phyloP scores from a whole-genome alignment of 495 filamentous ascomycete genomes.

The Apodospora peruviana region DNA sequence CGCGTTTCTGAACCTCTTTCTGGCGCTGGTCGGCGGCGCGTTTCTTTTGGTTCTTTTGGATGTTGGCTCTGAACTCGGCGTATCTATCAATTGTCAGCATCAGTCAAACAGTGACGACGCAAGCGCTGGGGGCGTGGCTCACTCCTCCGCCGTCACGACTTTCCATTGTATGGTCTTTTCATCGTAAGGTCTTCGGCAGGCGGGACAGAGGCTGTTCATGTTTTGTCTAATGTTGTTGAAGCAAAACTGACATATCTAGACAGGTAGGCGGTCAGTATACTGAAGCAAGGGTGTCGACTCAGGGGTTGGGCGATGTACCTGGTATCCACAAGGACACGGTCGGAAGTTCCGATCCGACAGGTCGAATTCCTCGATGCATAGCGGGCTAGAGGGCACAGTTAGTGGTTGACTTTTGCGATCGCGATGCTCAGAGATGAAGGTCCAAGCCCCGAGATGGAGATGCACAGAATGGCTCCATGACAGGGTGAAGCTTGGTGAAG shows the following conservation, averaged over 20 bases:
- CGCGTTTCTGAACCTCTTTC: slow-evolving; percentile 90
- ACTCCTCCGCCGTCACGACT: slow-evolving; percentile 90
- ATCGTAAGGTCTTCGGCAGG: slow-evolving; percentile 90
- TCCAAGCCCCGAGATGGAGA: too few species aligned
- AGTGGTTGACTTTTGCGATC: too few species aligned
- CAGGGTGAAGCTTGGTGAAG: slow-evolving; percentile 1
- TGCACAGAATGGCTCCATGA: slow-evolving; percentile 8
- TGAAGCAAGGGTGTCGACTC: slow-evolving; percentile 1
- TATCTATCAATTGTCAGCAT: slow-evolving; percentile 34
- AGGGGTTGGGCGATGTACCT: slow-evolving; percentile 52
- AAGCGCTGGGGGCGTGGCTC: slow-evolving; percentile 13
- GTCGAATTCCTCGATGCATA: slow-evolving; percentile 99
- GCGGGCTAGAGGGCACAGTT: slow-evolving; percentile 62
- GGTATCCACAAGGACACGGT: slow-evolving; percentile 96
- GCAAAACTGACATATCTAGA: slow-evolving; percentile 97
- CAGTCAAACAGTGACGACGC: not conserved
- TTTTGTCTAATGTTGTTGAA: slow-evolving; percentile 97
- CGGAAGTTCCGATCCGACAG: slow-evolving; percentile 94
- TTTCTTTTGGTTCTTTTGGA: slow-evolving; percentile 85
- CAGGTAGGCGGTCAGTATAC: slow-evolving; percentile 11
- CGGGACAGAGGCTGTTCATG: slow-evolving; percentile 92
- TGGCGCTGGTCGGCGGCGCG: slow-evolving; percentile 78
- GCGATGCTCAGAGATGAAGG: too few species aligned
- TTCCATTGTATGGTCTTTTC: slow-evolving; percentile 97
- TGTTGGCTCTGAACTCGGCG: slow-evolving; percentile 72